A percentile compares a stretch with the other conserved stretches of the same genome.
phyloP scores from a whole-genome alignment of 2,329 filamentous ascomycete genomes.

The Arthrobotrys conoides region DNA sequence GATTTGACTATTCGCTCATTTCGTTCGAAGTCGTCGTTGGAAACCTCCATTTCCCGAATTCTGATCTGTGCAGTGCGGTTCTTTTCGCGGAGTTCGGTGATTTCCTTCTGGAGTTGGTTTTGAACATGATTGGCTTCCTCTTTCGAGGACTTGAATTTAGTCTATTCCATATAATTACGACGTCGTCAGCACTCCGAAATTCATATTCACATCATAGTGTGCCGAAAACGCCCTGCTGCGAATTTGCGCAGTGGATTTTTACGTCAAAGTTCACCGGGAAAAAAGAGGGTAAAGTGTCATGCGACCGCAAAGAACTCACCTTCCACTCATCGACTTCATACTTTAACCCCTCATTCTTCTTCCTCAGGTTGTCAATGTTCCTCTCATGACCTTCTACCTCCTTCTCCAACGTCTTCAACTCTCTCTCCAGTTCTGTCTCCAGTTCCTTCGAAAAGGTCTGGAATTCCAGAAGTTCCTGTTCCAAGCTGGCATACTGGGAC shows the following conservation, averaged over 20 bases:
- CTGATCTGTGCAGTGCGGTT: conserved; percentile 85
- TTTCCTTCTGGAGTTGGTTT: conserved; percentile 91
- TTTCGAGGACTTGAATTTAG: conserved; percentile 97
- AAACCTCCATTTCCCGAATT: conserved; percentile 94
- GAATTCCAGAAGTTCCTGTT: conserved; percentile 89
- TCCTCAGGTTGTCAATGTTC: conserved; percentile 84
- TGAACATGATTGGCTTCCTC: conserved; percentile 87
- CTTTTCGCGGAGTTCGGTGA: conserved; percentile 87
- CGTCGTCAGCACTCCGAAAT: conserved; percentile 1
- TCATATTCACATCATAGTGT: not conserved
- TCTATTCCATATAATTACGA: conserved; percentile 70
- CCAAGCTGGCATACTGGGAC: conserved; percentile 94
- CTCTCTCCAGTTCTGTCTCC: conserved; percentile 93
- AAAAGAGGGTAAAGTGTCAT: conserved; percentile 14
- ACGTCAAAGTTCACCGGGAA: not conserved
- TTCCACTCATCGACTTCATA: conserved; percentile 99
- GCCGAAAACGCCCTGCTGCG: not conserved
- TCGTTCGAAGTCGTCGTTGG: conserved; percentile 97
- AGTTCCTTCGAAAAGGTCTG: conserved; percentile 93
- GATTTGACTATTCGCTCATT: conserved; percentile 96
- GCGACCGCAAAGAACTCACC: conserved; percentile 72
- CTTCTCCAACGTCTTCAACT: conserved; percentile 95
- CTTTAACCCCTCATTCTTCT: conserved; percentile 85
- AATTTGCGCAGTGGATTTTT: conserved; percentile 15
- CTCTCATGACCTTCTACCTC: conserved; percentile 96